Conservation (phyloP, 305 asterid genomes). For the Fraxinus greggii region DNA sequence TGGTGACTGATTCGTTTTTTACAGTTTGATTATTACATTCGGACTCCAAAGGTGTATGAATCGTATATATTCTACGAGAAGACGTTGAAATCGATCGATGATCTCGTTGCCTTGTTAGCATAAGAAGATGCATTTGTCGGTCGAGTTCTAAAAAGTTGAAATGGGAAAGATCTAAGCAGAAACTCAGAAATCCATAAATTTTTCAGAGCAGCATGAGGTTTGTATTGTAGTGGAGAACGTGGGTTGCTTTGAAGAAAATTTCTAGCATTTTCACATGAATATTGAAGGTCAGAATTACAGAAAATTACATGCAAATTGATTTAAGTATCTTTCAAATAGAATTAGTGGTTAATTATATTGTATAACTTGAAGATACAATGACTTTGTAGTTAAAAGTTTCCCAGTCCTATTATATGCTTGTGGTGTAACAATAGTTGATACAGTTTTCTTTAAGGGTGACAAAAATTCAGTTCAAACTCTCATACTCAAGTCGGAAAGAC, state of each 20-base stretch:
- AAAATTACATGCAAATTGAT: not conserved
- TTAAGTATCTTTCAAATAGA: not conserved
- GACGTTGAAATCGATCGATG: slow-evolving; percentile 74
- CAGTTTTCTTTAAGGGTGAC: not conserved
- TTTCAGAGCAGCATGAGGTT: not conserved
- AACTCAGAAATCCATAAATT: not conserved
- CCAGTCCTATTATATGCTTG: not conserved
- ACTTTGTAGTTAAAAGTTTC: not conserved
- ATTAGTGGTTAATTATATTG: not conserved
- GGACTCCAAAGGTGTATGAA: slow-evolving; percentile 81
- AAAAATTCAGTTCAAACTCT: not conserved
- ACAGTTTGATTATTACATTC: slow-evolving; percentile 73
- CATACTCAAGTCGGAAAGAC: not conserved
- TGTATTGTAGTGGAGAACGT: not conserved
- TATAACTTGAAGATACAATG: not conserved
- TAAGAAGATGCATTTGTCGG: slow-evolving; percentile 11
- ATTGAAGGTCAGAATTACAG: not conserved
- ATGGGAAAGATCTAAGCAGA: not conserved
- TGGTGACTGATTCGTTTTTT: not conserved
- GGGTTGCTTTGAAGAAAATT: not conserved
- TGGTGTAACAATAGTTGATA: not conserved
- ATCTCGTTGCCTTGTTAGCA: slow-evolving; percentile 62
- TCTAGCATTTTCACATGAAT: not conserved
- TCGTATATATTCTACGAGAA: slow-evolving; percentile 81
- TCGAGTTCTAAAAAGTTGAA: not conserved